Evolutionary conservation across 768 basidiomycete species (phyloP), one percentile per base, ranked within the genome.

Genomic region (Termitomyces bulborhizus): DNA sequence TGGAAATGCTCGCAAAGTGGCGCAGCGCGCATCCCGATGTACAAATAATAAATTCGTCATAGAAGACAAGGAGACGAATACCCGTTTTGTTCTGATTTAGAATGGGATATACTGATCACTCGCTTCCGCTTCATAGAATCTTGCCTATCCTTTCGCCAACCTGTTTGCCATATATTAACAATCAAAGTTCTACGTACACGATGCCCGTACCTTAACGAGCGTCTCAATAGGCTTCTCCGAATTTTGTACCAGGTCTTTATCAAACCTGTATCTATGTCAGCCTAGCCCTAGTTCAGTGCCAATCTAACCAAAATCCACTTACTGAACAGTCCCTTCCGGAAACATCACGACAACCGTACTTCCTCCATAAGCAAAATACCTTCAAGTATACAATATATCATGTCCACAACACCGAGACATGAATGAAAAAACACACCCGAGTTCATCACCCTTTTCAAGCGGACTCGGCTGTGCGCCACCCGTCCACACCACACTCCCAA

Each of bases 331-430:
- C 24, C 78, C 77, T 32, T 69, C 70, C 3, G 85, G 83, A 68
- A 86, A 86, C 16, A 89, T 64, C 18, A 66, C 73, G 29, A 89
- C 77, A 32, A 84, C 59, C 1, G 89, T 90, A 60, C 85, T 87
- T n/a, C 89, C 89, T 1, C 89, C 90, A 63, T 90, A 91, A 27
- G 84, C 79, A 60, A 85, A 85, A 61, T 79, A 78, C 7, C 75
- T 73, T 56, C 9, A 36, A 46, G 0, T 52, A 36, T 16, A 16
- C 37, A 37, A 32, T 34, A 11, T 34, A 15, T 24, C 29, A 9
- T 12, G 15, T 42, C 11, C 4, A 29, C 29, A 3, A 47, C 13
- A 4, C 32, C 4, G 12, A 60, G 51, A 1, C 16, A 27, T 15
- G 36, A 16, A 18, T 16, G 40, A 43, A 27, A 48, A 37, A 8